Conservation (phyloP, 1,139 yeast genomes). For the Kazachstania sp. region DNA sequence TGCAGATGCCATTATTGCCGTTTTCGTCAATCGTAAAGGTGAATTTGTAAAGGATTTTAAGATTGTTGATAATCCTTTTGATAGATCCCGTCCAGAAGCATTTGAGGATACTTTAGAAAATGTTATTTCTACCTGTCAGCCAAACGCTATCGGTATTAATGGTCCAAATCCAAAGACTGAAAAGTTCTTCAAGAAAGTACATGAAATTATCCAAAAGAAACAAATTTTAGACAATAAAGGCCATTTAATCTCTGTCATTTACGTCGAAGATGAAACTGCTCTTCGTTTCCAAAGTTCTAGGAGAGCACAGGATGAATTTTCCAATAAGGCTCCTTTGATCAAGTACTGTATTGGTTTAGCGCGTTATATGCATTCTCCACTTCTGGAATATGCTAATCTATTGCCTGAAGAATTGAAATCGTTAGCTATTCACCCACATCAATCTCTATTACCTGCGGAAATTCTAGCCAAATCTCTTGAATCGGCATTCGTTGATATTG, state of each 20-base stretch:
- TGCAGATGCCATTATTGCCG: conserved; percentile 82
- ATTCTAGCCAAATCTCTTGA: conserved; percentile 60
- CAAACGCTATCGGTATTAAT: conserved; percentile 84
- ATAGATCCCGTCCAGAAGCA: conserved; percentile 37
- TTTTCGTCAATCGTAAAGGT: conserved; percentile 70
- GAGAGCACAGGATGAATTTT: conserved; percentile 68
- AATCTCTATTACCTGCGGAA: conserved; percentile 60
- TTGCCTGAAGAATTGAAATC: conserved; percentile 60
- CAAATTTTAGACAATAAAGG: conserved; percentile 46
- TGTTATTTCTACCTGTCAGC: conserved; percentile 44
- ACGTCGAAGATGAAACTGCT: conserved; percentile 93
- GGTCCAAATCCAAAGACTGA: conserved; percentile 77
- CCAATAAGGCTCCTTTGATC: conserved; percentile 80
- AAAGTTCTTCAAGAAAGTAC: conserved; percentile 49
- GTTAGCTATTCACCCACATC: conserved; percentile 67
- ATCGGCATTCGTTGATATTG: conserved; percentile 79
- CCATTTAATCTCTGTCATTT: conserved; percentile 42
- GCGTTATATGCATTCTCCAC: conserved; percentile 82
- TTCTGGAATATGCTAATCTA: conserved; percentile 77
- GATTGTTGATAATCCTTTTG: conserved; percentile 60
- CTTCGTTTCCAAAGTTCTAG: conserved; percentile 75
- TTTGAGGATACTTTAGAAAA: conserved; percentile 57
- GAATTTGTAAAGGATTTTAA: conserved; percentile 68
- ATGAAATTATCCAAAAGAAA: conserved; percentile 50
- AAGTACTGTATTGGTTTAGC: conserved; percentile 85